A percentile compares a stretch with the other conserved stretches of the same genome.
Conservation (phyloP, 2,329 filamentous ascomycete species). For the Zasmidium citrigriseum region DNA sequence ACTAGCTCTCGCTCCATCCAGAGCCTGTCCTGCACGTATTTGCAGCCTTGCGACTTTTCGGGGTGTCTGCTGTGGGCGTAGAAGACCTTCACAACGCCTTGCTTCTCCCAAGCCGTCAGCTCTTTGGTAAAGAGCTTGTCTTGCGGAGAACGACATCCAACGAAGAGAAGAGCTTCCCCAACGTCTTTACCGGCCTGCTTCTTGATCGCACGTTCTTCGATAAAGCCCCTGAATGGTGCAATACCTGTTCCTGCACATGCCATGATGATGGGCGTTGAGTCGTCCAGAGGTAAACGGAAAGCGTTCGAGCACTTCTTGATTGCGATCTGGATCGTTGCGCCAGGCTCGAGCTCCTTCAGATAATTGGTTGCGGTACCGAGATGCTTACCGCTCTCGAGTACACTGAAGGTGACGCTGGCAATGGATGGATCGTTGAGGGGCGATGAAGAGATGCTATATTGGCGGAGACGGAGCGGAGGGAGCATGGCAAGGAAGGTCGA, state of each 20-base stretch:
- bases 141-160: conserved; percentile 60
- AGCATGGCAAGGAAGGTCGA: conserved; percentile 71
- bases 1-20: conserved; percentile 50
- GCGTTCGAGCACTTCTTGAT: conserved; percentile 42
- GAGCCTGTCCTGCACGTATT: conserved; percentile 56
- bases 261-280: conserved; percentile 44
- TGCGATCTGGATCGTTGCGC: conserved; percentile 45
- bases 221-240: conserved; percentile 96
- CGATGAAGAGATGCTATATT: conserved; percentile 38
- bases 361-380: conserved; percentile 48
- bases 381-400: conserved; percentile 44
- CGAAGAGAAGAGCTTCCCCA: conserved; percentile 63
- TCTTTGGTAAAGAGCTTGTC: conserved; percentile 65
- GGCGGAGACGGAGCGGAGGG: conserved; percentile 66
- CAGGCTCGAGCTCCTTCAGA: conserved; percentile 41
- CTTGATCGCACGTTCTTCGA: conserved; percentile 73
- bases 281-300: conserved; percentile 48
- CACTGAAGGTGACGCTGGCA: conserved; percentile 63
- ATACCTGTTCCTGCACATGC: conserved; percentile 73
- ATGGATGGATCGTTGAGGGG: conserved; percentile 30
- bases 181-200: conserved; percentile 52
- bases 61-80: conserved; percentile 59
- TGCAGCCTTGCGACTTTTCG: conserved; percentile 48
- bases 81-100: conserved; percentile 62
- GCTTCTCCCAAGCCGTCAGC: conserved; percentile 59